Evolutionary conservation across 148 eudicot genomes (phyloP), one percentile per base, ranked within the genome.

Genomic region (Fallopia convolvulus): DNA sequence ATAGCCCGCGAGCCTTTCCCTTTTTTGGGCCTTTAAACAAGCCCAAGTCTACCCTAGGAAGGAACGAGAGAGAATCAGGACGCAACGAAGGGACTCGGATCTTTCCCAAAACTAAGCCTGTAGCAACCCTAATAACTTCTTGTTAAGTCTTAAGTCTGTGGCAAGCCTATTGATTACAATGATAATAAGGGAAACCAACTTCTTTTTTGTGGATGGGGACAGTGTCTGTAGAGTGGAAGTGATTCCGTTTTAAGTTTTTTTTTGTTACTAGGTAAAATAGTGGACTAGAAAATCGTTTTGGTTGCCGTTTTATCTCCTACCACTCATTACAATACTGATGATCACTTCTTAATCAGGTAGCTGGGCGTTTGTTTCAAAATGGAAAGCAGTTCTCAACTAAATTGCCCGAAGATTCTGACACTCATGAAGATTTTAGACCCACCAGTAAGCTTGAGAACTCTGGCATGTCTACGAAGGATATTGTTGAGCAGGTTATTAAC

Each of bases 381-480:
- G 85, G 84, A 61, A 78, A 85, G 87, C 86, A 65, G 72, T 91
- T 81, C 81, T 91, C 93, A 26, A 92, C 97, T 74, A 79, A 85
- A 75, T 83, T 83, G 74, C 87, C 97, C 12, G 83, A 81, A 76
- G 97, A 95, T 78, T 89, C 97, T 42, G 94, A 91, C 71, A 91
- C 97, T 18, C 99, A 92, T 65, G 99, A 95, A 30, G 99, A 95
- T 83, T 95, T 95, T 77, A 86, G 79, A 85, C 93, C 97, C 17
- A 81, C 93, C 13, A 88, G 74, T 80, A 95, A 95, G 90, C 72
- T 85, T 70, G 86, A 86, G 74, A 85, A 61, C 82, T 83, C 97
- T 66, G 86, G 65, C 80, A 39, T 84, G 76, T 85, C 93, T 77
- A 72, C 79, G 73, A 85, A 83, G 77, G 92, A 92, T 75, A 78